Base-by-base conservation (phyloP, 2,329 filamentous ascomycete species). In the Penicillium sp. region DNA sequence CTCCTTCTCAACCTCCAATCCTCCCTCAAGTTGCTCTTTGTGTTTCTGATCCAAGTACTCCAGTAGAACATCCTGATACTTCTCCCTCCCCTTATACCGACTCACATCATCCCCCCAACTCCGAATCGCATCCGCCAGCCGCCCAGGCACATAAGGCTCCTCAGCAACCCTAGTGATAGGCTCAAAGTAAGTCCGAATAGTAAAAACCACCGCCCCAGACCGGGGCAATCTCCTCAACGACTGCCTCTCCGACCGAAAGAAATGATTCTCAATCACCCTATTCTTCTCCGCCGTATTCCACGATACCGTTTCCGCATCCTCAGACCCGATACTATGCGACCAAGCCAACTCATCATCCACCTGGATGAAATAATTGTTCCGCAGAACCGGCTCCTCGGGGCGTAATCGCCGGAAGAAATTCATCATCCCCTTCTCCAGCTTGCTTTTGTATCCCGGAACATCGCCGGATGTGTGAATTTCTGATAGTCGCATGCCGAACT, bases 341-440 rank as follows among this genome's bases (percentile, higher is more conserved):
- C 90, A 95, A 0, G 87, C 78, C 1, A 96, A 77, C 5, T 81
- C 74, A 53, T 91, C 89, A 66, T 95, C 90, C 1, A 94, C 89
- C 73, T 95, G 90, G 59, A 95, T 82, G 76, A 95, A 95, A 73
- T 94, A 95, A 69, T 94, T 93, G 69, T 92, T 90, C 55, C 90
- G 79, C 18, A 84, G 63, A 23, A 88, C 82, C 0, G 85, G 81
- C 41, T 84, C 83, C 39, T 90, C 85, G 1, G 87, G 87, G 65
- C 82, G 80, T 0, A 94, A 71, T 0, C 90, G 77, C 0, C 83
- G 79, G 76, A 95, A 94, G 76, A 95, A 91, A 68, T 88, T 90
- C 75, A 81, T 81, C 89, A 92, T 93, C 11, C 88, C 87, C 56
- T 84, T 86, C 67, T 91, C 85, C 10, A 93, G 76, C 67, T 90